phyloP scores from a whole-genome alignment of 495 filamentous ascomycete species.

The Podospora pseudopauciseta region DNA sequence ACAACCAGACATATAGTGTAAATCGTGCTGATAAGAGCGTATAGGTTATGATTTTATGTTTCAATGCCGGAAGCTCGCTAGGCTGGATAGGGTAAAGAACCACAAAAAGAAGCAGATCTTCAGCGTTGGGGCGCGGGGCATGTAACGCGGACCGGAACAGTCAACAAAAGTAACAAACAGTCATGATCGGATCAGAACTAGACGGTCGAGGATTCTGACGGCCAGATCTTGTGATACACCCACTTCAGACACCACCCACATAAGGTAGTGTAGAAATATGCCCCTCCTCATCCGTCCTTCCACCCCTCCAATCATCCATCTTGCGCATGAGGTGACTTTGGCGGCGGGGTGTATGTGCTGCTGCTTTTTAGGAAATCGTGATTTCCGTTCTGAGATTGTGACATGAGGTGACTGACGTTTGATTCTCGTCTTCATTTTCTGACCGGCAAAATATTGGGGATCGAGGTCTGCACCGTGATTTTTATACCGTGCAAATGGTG shows the following conservation, averaged over 20 bases:
- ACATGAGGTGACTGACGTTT: neutral
- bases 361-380: constrained; percentile 1
- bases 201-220: neutral
- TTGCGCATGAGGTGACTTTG: neutral
- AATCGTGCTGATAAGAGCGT: neutral
- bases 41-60: neutral
- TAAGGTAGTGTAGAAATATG: neutral
- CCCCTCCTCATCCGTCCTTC: neutral
- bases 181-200: neutral
- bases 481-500: neutral
- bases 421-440: neutral
- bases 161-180: neutral
- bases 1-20: neutral
- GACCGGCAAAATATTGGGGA: neutral
- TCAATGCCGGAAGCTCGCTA: neutral
- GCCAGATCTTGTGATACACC: neutral
- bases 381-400: constrained; percentile 13
- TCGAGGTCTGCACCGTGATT: neutral
- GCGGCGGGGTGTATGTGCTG: neutral
- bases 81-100: neutral
- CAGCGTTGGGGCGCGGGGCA: neutral
- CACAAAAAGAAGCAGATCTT: constrained; percentile 4
- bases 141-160: neutral
- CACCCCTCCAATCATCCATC: neutral
- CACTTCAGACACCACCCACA: neutral